A percentile compares a stretch with the other conserved stretches of the same genome.
These are phyloP conservation scores for Acacia melanoxylon DNA, from an alignment of 306 rosid species.

Conservation along the genomic window DNA sequence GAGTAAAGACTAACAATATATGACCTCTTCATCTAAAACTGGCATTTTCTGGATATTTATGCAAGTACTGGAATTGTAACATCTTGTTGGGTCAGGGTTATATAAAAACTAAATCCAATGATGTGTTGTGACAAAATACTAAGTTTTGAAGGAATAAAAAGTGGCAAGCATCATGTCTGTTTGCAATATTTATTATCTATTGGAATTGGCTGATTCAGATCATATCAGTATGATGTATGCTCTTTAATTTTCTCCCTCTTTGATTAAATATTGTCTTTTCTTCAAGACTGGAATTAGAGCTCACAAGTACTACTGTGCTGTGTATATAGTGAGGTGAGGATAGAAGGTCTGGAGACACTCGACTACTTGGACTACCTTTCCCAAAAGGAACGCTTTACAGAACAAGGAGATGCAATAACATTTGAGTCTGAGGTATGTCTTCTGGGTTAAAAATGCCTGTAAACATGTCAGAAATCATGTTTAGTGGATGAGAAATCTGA, in stretches of 20 bases:
- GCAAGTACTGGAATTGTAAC: not conserved
- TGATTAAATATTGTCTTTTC: not conserved
- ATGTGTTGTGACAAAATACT: not conserved
- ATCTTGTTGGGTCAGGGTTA: not conserved
- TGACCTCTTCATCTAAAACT: not conserved
- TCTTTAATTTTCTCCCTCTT: not conserved
- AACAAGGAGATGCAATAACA: constrained; percentile 92
- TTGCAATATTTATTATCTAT: constrained; percentile 7
- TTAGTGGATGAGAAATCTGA: not conserved
- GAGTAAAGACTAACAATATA: not conserved
- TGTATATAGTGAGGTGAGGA: constrained; percentile 76
- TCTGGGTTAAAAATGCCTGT: not conserved
- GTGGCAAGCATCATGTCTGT: not conserved
- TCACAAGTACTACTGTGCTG: constrained; percentile 25
- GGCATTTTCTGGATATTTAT: not conserved
- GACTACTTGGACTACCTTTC: constrained; percentile 84
- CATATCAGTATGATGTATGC: not conserved
- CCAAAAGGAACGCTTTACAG: constrained; percentile 83
- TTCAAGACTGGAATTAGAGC: constrained; percentile 23
- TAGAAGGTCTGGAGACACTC: constrained; percentile 91
- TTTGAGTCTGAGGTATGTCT: constrained; percentile 84
- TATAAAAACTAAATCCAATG: not conserved
- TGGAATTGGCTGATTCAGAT: not conserved
- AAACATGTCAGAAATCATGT: not conserved
- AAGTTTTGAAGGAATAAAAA: not conserved